Base-by-base conservation (phyloP, 2,329 filamentous ascomycete species). In the Colletotrichum sp. region DNA sequence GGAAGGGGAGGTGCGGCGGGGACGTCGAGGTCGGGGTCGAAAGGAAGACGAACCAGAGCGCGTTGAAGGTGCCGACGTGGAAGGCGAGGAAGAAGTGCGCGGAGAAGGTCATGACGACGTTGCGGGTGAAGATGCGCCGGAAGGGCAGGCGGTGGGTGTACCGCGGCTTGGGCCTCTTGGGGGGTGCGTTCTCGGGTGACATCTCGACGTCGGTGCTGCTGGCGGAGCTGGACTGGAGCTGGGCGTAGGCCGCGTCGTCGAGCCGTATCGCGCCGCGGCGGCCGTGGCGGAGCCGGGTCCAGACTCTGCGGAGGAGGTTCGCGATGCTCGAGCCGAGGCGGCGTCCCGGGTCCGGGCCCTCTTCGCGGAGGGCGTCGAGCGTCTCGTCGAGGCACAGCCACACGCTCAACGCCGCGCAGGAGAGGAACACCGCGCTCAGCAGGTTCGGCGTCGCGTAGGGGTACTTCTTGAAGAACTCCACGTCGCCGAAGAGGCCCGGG, bases 21-120 rank as follows among this genome's bases (percentile, higher is more conserved):
- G 82, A 77, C 2, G 79, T 76, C 0, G 80, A 75, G 2, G 82
- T 79, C 0, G 93, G 93, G 0, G 93, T 94, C 1, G 94, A 95
- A 62, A 96, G 88, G 83, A 96, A 96, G 67, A 95, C 89, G 76
- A 95, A 94, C 87, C 93, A 95, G 60, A 96, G 90, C 3, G 93
- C 91, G 81, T 95, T 94, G 86, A 95, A 96, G 32, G 94, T 93
- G 76, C 93, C 93, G 80, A 95, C 88, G 83, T 96, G 94, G 78
- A 95, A 91, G 21, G 92, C 91, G 64, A 95, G 89, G 75, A 95
- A 89, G 79, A 93, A 93, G 78, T 94, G 93, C 10, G 90, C 89
- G n/a, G 93, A 78, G 4, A 96, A 81, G 1, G 89, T 91, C 66
- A 89, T 81, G 66, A 82, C 78, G 21, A 92, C 89, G 73, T 92